These are phyloP conservation scores for Leucoagaricus sp. DNA, from an alignment of 1,284 basidiomycete species.

Conservation along the genomic window DNA sequence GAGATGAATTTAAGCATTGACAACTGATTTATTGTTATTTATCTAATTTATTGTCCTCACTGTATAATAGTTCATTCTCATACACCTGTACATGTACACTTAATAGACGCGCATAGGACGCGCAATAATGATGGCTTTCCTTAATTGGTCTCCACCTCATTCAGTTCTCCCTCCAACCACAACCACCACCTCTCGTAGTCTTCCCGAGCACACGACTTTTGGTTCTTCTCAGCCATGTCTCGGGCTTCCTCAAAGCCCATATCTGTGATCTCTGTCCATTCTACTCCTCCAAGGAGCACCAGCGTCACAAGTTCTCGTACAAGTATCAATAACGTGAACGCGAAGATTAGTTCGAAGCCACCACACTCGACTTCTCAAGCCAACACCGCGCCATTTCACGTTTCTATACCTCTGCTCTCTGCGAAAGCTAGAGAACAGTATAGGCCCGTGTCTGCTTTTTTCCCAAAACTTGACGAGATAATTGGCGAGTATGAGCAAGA, in stretches of 20 bases:
- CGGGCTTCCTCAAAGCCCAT: not conserved
- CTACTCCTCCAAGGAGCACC: not conserved
- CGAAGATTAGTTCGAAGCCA: not conserved
- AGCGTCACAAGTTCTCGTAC: too few species aligned
- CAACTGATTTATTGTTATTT: not conserved
- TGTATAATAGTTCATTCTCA: not conserved
- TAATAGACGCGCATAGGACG: not conserved
- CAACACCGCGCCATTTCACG: conserved; percentile 24
- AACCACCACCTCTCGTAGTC: not conserved
- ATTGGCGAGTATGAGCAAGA: conserved; percentile 56
- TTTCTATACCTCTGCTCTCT: conserved; percentile 36
- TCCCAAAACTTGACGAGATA: conserved; percentile 46
- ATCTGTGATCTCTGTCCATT: not conserved
- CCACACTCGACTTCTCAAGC: not conserved
- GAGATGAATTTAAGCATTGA: not conserved
- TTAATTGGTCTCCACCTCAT: not conserved
- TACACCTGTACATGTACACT: not conserved
- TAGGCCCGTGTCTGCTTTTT: conserved; percentile 33
- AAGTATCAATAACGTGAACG: not conserved
- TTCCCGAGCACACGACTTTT: not conserved
- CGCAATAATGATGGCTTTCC: not conserved
- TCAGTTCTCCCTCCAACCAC: not conserved
- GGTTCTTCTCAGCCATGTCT: conserved; percentile 4
- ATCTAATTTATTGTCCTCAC: not conserved
- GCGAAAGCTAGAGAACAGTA: conserved; percentile 43